Evolutionary conservation across 352 stramenopile genomes (phyloP), one percentile per base, ranked within the genome.

Genomic region (Halophytophthora polymorphica): DNA sequence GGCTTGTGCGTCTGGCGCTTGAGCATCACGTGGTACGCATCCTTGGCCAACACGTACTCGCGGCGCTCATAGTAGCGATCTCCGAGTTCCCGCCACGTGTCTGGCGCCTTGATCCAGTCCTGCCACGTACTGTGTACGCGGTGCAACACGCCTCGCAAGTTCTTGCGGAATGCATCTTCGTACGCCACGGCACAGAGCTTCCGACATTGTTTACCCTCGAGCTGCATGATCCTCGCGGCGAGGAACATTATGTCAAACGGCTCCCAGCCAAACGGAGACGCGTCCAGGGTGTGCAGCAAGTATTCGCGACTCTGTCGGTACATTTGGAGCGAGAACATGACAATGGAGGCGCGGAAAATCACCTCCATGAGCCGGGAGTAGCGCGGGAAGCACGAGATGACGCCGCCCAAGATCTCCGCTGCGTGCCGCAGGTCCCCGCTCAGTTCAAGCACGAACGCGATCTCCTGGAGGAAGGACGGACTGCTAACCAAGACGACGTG

Each of bases 291-390:
- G 25, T 90, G 75, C 4, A 90, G 25, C 18, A 88, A 31, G 23
- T 90, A 90, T 42, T 90, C 80, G 3, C 76, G 69, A 33, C 74
- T 82, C 45, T 90, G 80, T 6, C 66, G 71, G 36, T 74, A 86
- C 61, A 83, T 71, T 13, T 76, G 59, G 18, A 90, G 48, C 2
- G 72, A 67, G 21, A 84, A 58, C 62, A 90, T 71, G 4, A 88
- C 58, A 37, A 88, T 64, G 0, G 65, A 75, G n/a, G 73, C 73
- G 6, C 80, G 80, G 40, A 90, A 90, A 2, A 90, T 83, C 17
- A 88, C 71, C 25, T 83, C 56, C 6, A 44, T 56, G 4, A 90
- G 50, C 23, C 57, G 58, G 15, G 56, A 18, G 40, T 86, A 88
- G 3, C 63, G 63, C 12, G 80, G 80, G 53, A 90, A 90, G 37